A percentile compares a stretch with the other conserved stretches of the same genome.
Conservation (phyloP, 192 early-diverging fungal species). For the Linderina pennispora region DNA sequence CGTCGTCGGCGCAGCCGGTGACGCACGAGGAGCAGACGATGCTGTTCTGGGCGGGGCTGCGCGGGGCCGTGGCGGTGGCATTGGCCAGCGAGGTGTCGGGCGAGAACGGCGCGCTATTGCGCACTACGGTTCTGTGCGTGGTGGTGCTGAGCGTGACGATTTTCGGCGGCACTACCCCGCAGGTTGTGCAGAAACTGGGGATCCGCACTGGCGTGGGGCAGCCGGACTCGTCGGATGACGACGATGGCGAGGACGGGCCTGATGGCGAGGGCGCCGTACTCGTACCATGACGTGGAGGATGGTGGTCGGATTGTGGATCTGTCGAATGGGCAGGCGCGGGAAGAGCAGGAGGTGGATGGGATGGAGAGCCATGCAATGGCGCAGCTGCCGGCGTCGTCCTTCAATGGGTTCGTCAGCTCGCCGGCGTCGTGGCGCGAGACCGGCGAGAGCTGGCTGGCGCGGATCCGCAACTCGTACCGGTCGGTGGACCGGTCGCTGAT, state of each 20-base stretch:
- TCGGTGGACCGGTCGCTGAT: constrained; percentile 40
- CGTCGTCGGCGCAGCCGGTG: constrained; percentile 43
- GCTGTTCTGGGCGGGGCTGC: constrained; percentile 93
- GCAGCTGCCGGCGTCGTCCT: no score
- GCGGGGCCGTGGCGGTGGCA: constrained; percentile 96
- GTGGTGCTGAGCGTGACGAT: constrained; percentile 87
- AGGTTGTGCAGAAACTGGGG: constrained; percentile 68
- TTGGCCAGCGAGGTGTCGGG: constrained; percentile 76
- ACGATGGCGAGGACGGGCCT: constrained; percentile 12
- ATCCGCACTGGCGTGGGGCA: constrained; percentile 68
- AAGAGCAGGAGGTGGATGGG: no score
- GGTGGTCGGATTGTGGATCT: constrained; percentile 5
- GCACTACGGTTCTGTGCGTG: constrained; percentile 85
- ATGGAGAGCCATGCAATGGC: no score
- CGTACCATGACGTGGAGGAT: no score
- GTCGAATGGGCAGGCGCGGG: no score
- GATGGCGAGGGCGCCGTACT: no score
- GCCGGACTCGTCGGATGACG: constrained; percentile 43
- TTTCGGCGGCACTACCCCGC: constrained; percentile 87
- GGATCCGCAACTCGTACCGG: constrained; percentile 34
- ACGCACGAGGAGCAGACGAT: constrained; percentile 69
- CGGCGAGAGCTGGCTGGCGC: constrained; percentile 25
- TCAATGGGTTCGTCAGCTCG: constrained; percentile 16
- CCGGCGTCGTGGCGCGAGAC: constrained; percentile 32
- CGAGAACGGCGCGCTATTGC: constrained; percentile 62